Percentiles rank a stretch among this genome's conserved stretches.
Evolutionary conservation across 2,329 filamentous ascomycete species (phyloP).

Genomic region (Huntiella abstrusa): DNA sequence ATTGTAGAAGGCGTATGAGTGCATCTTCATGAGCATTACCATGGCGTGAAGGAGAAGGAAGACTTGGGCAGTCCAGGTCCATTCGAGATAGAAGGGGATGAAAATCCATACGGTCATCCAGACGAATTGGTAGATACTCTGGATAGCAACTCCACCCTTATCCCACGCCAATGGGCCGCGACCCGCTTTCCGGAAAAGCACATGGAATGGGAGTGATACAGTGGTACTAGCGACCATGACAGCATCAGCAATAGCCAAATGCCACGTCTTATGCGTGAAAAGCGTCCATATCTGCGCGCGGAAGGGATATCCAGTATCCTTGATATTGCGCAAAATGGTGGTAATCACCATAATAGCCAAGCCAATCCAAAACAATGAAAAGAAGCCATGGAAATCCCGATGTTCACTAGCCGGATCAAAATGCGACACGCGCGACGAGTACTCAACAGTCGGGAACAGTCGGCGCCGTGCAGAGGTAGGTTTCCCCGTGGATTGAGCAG

Average conservation of each 20-base stretch:
- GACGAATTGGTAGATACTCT: constrained; percentile 58
- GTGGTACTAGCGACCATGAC: constrained; percentile 66
- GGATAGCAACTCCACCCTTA: constrained; percentile 57
- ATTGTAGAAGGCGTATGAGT: constrained; percentile 96
- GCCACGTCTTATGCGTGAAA: constrained; percentile 76
- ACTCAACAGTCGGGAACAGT: constrained; percentile 86
- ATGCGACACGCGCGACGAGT: constrained; percentile 76
- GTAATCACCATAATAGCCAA: constrained; percentile 94
- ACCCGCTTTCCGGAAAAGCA: constrained; percentile 34
- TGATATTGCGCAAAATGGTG: constrained; percentile 79
- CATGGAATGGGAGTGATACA: constrained; percentile 56
- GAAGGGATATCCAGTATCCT: constrained; percentile 78
- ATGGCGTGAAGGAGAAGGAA: constrained; percentile 84
- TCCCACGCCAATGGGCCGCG: constrained; percentile 48
- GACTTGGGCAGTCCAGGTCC: constrained; percentile 96
- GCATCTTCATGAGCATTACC: constrained; percentile 95
- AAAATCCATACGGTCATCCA: constrained; percentile 75
- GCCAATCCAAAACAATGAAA: constrained; percentile 94
- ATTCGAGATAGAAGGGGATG: constrained; percentile 67
- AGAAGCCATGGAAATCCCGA: constrained; percentile 90
- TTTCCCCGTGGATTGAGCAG: no score
- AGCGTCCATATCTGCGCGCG: constrained; percentile 73
- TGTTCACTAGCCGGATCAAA: constrained; percentile 88
- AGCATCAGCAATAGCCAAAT: constrained; percentile 65
- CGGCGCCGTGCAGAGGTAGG: constrained; percentile 35